Conservation (phyloP, 352 stramenopile species). For the Phytophthora lateralis region DNA sequence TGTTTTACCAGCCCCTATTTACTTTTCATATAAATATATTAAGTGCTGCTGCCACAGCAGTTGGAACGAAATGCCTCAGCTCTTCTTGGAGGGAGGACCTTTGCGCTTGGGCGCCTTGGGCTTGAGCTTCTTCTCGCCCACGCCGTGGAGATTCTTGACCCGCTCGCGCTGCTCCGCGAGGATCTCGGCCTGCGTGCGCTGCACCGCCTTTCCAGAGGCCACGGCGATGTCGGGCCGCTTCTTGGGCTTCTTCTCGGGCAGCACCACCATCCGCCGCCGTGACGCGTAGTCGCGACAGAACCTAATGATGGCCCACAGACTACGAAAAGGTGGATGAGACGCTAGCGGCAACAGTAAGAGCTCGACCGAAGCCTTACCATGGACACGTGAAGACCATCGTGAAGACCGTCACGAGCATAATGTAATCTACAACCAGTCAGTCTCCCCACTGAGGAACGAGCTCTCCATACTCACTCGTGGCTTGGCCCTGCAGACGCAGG, state of each 20-base stretch:
- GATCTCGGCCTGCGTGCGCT: conserved; percentile 82
- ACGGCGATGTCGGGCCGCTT: conserved; percentile 80
- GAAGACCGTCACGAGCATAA: conserved; percentile 80
- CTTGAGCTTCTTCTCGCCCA: conserved; percentile 69
- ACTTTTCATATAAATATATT: conserved; percentile 87
- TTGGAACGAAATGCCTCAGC: conserved; percentile 26
- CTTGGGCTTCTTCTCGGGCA: conserved; percentile 72
- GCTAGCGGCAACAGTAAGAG: neutral
- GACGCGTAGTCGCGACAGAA: conserved; percentile 63
- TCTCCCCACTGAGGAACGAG: neutral
- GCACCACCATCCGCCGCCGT: conserved; percentile 58
- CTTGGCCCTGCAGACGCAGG: conserved; percentile 51
- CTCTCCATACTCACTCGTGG: conserved; percentile 47
- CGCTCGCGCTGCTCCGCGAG: conserved; percentile 73
- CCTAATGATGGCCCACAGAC: conserved; percentile 80
- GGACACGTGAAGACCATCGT: conserved; percentile 86
- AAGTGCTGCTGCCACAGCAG: conserved; percentile 35
- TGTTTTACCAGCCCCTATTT: conserved; percentile 75
- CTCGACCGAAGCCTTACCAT: conserved; percentile 41
- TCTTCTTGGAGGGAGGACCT: conserved; percentile 56
- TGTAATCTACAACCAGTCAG: conserved; percentile 49
- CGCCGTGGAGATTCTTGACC: conserved; percentile 64
- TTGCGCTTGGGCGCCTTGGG: conserved; percentile 73
- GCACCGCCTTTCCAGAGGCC: conserved; percentile 55
- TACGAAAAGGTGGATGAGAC: conserved; percentile 20